Base-by-base conservation (phyloP, 23 red algal species). In the Agarophyton chilense region DNA sequence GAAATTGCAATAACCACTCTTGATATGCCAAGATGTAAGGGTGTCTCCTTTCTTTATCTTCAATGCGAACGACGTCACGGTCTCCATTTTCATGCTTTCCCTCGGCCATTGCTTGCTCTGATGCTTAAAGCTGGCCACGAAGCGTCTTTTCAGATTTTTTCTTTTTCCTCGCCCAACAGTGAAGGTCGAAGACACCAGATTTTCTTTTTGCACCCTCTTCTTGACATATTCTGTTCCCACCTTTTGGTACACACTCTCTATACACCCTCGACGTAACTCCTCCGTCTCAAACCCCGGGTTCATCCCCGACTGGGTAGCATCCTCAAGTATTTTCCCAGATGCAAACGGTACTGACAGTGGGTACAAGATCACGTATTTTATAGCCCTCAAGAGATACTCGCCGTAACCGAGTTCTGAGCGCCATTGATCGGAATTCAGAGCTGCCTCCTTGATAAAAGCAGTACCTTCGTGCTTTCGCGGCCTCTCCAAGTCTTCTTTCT, bases 1-100 rank as follows among this genome's bases (percentile, higher is more conserved):
- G 73, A 90, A 80, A 29, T 90, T 50, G 8, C 78, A n/a, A 73
- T 90, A 90, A 18, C 73, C 73, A 64, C 80, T 70, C 38, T 42
- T 60, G 16, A 80, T n/a, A 63, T 3, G 79, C 86, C 52, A 78
- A 78, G 17, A 50, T 51, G n/a, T 80, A 26, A 29, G 80, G 39
- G 21, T 60, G 40, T 33, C n/a, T n/a, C 80, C 86, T 25, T 17
- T 31, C 11, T 32, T 14, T 7, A n/a, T 25, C 2, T 80, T 18
- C 14, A n/a, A 14, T 17, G 72, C 86, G 36, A 90, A 78, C 24
- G 6, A 26, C 43, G 35, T 11, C 24, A 90, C 25, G 19, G 86
- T 78, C 32, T 66, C 86, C 73, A 80, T 80, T 32, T 38, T 18
- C 17, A 78, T 39, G 5, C 45, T 39, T 24, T 25, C 49, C 6